Base-by-base conservation (phyloP, 805 yeast genomes). In the Wickerhamomyces canadensis region DNA sequence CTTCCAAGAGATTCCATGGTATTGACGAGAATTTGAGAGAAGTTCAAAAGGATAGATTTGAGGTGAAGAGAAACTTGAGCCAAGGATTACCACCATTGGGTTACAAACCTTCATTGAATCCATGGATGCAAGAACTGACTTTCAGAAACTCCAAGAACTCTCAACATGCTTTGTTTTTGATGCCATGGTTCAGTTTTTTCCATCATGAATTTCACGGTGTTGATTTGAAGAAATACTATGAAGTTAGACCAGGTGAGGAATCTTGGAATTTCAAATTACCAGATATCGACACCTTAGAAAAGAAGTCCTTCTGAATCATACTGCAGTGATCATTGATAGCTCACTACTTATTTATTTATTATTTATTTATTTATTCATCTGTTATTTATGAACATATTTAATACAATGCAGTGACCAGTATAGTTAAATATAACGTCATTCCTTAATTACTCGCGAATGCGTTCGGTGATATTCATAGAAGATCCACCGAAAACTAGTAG, bases 101-200 rank as follows among this genome's bases (percentile, higher is more conserved):
- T 31, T 69, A 64, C 4, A 42, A 37, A 48, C 76, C 86, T 38
- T 65, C 70, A 35, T 68, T 85, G 62, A 72, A 76, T 33, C 82
- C 78, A 42, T 74, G 86, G 67, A 61, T 81, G 52, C 85, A 84
- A 60, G 83, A 78, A 48, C 70, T 82, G 45, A 78, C 95, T 42
- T 76, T 83, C 51, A 74, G 87, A 65, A 82, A 83, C 68, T 80
- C 93, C 18, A 82, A 80, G 48, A 78, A 78, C 55, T 76, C 94
- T 7, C 77, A 76, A 53, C 59, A 76, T 40, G 64, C 69, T 38
- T 56, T 80, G 49, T 73, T 78, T 38, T 55, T 83, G 43, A 59
- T 85, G 51, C 95, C 95, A 18, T 80, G 87, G 86, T 84, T 86
- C 68, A 86, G 86, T 64, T 65, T 83, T 44, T 87, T 78, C 33